These are phyloP conservation scores for Trichosporon coremiiforme DNA, from an alignment of 1,284 basidiomycete genomes.

Conservation along the genomic window DNA sequence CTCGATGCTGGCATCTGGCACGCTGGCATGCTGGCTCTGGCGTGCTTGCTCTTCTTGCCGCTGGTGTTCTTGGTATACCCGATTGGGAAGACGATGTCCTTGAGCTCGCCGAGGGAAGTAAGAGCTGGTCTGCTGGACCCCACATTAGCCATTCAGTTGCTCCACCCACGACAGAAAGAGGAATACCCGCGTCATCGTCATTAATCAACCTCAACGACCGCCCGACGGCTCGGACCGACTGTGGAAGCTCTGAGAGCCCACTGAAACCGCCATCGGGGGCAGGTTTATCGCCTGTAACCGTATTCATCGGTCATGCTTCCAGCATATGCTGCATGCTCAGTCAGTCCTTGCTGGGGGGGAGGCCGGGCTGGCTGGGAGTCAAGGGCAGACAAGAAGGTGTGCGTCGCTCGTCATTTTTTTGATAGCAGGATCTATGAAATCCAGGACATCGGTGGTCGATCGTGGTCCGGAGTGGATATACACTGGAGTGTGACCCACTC, in stretches of 20 bases:
- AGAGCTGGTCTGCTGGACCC: too few species aligned
- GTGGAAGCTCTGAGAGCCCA: neutral
- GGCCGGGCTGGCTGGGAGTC: too few species aligned
- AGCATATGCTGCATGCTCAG: slow-evolving; percentile 1
- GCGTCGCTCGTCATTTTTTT: neutral
- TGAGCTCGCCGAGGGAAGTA: neutral
- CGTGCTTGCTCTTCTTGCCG: too few species aligned
- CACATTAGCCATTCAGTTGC: neutral
- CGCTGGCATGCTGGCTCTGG: too few species aligned
- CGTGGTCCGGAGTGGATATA: neutral
- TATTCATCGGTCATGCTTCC: neutral
- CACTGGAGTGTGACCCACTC: neutral
- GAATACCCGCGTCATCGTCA: neutral
- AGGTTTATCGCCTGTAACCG: slow-evolving; percentile 2
- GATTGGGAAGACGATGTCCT: too few species aligned
- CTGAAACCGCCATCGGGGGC: neutral
- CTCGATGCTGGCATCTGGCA: too few species aligned
- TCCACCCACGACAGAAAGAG: neutral
- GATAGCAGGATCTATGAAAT: neutral
- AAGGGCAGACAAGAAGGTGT: too few species aligned
- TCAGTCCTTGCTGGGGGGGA: too few species aligned
- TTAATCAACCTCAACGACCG: neutral
- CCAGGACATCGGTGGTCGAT: neutral
- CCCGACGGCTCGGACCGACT: neutral
- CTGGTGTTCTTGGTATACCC: too few species aligned